These are phyloP conservation scores for Podospora pseudocomata DNA, from an alignment of 495 filamentous ascomycete genomes.

Conservation along the genomic window DNA sequence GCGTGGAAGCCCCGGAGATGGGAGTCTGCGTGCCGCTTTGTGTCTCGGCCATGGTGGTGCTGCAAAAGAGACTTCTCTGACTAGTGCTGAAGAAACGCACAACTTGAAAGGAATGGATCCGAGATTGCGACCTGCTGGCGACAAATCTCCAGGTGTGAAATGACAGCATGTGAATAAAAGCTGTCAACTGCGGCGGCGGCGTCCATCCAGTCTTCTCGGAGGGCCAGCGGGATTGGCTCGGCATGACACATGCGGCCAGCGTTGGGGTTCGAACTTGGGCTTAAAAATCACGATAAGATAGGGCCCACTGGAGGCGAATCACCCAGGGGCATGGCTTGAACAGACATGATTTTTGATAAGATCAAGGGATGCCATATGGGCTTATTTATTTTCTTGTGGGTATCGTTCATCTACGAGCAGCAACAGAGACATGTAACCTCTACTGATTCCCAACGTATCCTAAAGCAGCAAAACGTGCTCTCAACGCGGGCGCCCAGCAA, in stretches of 20 bases:
- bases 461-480: conserved; percentile 31
- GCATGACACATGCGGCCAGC: conserved; percentile 6
- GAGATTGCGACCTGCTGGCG: not conserved
- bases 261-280: conserved; percentile 1
- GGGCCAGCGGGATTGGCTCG: conserved; percentile 1
- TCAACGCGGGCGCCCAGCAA: conserved; percentile 39
- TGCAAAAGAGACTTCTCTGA: not conserved
- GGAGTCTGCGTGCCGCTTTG: not conserved
- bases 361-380: not conserved
- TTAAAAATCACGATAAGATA: conserved; percentile 14
- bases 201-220: not conserved
- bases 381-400: not conserved
- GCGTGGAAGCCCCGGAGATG: conserved; percentile 4
- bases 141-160: not conserved
- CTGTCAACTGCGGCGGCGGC: too few relatives aligned
- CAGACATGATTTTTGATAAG: not conserved
- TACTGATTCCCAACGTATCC: conserved; percentile 38
- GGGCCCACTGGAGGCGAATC: not conserved
- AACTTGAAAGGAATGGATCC: not conserved
- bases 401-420: not conserved
- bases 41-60: conserved; percentile 3
- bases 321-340: not conserved
- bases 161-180: not conserved
- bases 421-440: conserved; percentile 32
- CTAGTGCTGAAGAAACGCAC: not conserved